Evolutionary conservation across 176 grass and related monocot genomes (phyloP).

Genomic region (Lolium perenne): DNA sequence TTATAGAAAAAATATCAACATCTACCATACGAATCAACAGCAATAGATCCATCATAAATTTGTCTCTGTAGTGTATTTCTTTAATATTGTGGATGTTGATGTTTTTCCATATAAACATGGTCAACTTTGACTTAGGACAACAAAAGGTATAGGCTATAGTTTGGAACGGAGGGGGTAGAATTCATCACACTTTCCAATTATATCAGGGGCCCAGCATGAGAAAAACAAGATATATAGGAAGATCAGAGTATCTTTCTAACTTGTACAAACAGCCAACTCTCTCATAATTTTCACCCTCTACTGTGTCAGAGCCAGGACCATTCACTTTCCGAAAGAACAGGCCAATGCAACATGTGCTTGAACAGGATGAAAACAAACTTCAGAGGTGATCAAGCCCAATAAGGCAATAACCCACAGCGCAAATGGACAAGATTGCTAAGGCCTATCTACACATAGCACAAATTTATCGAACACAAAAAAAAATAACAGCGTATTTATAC

Average conservation of each 20-base stretch:
- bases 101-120: background rate
- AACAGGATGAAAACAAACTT: background rate
- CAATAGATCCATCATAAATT: background rate
- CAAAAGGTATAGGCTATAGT: no score
- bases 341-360: background rate
- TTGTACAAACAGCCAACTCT: background rate
- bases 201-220: background rate
- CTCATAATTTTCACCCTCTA: background rate
- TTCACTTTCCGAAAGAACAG: background rate
- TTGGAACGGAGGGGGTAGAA: no score
- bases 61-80: background rate
- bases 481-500: no score
- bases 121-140: background rate
- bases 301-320: background rate
- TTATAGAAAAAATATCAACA: background rate
- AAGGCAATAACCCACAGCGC: no score
- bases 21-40: background rate
- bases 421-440: no score
- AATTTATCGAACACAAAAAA: no score
- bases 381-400: background rate
- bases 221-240: background rate
- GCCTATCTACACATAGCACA: no score
- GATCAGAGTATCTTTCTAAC: background rate
- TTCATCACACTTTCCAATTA: background rate
- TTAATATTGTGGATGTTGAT: background rate